phyloP scores from a whole-genome alignment of 306 rosid species.

The Herpetospermum pedunculosum region DNA sequence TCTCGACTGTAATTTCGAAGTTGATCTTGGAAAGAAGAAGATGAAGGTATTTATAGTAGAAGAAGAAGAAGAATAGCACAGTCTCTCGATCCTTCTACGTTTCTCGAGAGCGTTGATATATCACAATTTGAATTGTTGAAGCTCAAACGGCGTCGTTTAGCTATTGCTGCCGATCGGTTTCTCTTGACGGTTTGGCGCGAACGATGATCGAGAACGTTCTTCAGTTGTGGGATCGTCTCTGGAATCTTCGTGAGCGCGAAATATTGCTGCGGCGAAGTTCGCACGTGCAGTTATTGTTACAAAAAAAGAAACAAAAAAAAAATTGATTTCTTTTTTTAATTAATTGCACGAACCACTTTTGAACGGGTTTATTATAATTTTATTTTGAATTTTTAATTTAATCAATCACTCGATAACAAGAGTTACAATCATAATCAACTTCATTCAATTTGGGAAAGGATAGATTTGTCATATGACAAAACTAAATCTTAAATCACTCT shows the following conservation, averaged over 20 bases:
- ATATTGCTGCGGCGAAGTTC: background rate
- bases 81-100: conserved; percentile 40
- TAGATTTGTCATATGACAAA: too few relatives aligned
- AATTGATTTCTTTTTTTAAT: too few relatives aligned
- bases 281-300: background rate
- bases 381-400: too few relatives aligned
- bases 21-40: rapidly evolving
- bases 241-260: background rate
- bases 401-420: too few relatives aligned
- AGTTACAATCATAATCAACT: too few relatives aligned
- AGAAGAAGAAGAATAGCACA: background rate
- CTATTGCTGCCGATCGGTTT: background rate
- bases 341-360: too few relatives aligned
- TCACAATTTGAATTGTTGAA: background rate
- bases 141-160: background rate
- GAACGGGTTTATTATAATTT: too few relatives aligned
- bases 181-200: background rate
- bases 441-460: too few relatives aligned
- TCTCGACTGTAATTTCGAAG: background rate
- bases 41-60: background rate
- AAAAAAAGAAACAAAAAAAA: too few relatives aligned
- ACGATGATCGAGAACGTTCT: background rate
- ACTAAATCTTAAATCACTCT: too few relatives aligned
- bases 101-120: conserved; percentile 10
- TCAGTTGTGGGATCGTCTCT: background rate